These are phyloP conservation scores for Trichomonas tenax DNA, from an alignment of 208 protist genomes.

Conservation along the genomic window DNA sequence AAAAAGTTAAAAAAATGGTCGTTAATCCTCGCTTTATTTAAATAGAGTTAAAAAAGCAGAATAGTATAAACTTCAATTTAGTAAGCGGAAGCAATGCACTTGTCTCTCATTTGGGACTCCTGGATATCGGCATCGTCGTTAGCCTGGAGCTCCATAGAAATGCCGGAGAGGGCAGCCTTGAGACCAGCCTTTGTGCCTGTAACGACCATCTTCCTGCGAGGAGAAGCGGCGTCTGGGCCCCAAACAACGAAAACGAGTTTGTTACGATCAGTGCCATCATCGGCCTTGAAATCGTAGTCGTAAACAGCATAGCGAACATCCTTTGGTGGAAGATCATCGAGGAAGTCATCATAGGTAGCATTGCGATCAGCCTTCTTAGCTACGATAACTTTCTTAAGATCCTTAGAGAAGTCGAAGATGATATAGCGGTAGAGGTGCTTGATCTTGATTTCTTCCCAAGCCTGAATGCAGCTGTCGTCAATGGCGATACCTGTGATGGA, in stretches of 20 bases:
- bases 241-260: conserved; percentile 13
- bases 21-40: too few relatives aligned
- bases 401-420: not conserved
- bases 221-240: not conserved
- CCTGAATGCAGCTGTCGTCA: not conserved
- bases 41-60: too few relatives aligned
- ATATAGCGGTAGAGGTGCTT: not conserved
- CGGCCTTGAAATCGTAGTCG: not conserved
- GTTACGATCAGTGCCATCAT: not conserved
- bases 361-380: not conserved
- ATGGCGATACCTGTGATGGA: not conserved
- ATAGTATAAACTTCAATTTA: not conserved
- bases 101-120: not conserved
- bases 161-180: not conserved
- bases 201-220: not conserved
- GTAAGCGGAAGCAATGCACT: not conserved
- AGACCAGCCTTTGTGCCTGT: not conserved
- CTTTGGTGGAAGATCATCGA: conserved; percentile 6
- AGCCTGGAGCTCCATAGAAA: not conserved
- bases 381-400: not conserved
- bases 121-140: not conserved
- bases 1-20: too few relatives aligned
- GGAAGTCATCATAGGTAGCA: conserved; percentile 4
- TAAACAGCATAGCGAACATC: conserved; percentile 21
- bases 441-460: conserved; percentile 19